These are phyloP conservation scores for Hysterangium stoloniferum DNA, from an alignment of 768 basidiomycete genomes.

Conservation along the genomic window DNA sequence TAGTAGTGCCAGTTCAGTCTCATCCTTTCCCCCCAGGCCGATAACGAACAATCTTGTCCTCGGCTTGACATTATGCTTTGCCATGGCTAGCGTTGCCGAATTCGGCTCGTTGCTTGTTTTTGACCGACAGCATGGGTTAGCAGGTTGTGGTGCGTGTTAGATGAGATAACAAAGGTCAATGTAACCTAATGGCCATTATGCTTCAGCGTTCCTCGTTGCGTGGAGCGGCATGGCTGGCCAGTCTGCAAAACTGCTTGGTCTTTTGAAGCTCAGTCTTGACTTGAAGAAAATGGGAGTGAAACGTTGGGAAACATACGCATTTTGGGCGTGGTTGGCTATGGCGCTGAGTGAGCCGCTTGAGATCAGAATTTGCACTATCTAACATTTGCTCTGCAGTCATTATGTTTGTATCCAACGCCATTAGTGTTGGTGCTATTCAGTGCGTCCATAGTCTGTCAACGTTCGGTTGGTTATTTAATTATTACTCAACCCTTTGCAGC, in stretches of 20 bases:
- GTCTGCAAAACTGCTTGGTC: conserved; percentile 31
- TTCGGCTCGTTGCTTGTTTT: conserved; percentile 27
- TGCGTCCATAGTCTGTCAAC: conserved; percentile 16
- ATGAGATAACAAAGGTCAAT: background rate
- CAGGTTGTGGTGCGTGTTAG: conserved; percentile 21
- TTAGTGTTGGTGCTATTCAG: conserved; percentile 29
- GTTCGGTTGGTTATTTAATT: background rate
- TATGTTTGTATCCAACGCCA: conserved; percentile 33
- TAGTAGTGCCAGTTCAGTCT: background rate
- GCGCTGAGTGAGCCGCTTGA: conserved; percentile 28
- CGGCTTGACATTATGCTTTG: conserved; percentile 24
- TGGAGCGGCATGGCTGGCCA: conserved; percentile 38
- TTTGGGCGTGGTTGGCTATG: conserved; percentile 25
- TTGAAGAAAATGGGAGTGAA: conserved; percentile 25
- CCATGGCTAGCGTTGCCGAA: conserved; percentile 24
- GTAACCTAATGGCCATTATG: background rate
- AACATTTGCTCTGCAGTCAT: conserved; percentile 23
- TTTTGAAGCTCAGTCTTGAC: conserved; percentile 29
- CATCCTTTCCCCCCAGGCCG: background rate
- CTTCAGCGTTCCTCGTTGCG: conserved; percentile 35
- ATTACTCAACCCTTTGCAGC: background rate
- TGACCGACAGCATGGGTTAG: conserved; percentile 4
- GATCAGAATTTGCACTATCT: background rate
- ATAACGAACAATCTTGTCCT: conserved; percentile 15
- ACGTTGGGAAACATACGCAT: conserved; percentile 25